These are phyloP conservation scores for Phlyctochytrium bullatum DNA, from an alignment of 192 early-diverging fungal species.

Conservation along the genomic window DNA sequence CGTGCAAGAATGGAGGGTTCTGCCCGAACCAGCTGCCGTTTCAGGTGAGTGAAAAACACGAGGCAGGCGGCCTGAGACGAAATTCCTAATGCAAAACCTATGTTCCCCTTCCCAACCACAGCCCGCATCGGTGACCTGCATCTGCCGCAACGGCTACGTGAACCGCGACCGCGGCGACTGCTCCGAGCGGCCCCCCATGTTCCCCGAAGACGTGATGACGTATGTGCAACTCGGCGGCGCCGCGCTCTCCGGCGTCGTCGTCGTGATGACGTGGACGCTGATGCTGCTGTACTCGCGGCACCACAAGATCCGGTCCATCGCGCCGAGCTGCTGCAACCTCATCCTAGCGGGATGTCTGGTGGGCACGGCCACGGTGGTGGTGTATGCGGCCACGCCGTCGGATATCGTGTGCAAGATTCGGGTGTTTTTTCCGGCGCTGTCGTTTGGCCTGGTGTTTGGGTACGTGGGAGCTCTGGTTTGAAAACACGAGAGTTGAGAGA, in stretches of 20 bases:
- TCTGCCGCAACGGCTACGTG: conserved; percentile 6
- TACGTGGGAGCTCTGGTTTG: background rate
- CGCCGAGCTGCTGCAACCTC: conserved; percentile 1
- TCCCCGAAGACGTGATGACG: background rate
- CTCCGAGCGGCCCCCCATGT: conserved; percentile 7
- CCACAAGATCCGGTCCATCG: background rate
- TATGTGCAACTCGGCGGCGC: background rate
- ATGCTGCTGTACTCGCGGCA: background rate
- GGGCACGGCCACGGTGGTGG: background rate
- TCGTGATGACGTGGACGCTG: background rate
- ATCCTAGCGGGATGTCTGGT: conserved; percentile 7
- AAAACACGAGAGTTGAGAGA: background rate
- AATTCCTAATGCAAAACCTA: no score
- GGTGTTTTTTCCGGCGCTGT: conserved; percentile 2
- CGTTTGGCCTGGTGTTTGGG: conserved; percentile 13
- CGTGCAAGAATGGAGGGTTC: conserved; percentile 10
- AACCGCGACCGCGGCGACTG: conserved; percentile 4
- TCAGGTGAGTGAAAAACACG: background rate
- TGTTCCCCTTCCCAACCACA: background rate
- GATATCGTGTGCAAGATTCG: conserved; percentile 8
- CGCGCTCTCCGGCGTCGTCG: background rate
- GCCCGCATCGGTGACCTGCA: conserved; percentile 1
- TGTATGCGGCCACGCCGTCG: background rate
- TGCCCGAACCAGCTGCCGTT: background rate
- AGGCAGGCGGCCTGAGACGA: no score